phyloP scores from a whole-genome alignment of 1,139 yeast genomes.

The Sugiyamaella japonica region DNA sequence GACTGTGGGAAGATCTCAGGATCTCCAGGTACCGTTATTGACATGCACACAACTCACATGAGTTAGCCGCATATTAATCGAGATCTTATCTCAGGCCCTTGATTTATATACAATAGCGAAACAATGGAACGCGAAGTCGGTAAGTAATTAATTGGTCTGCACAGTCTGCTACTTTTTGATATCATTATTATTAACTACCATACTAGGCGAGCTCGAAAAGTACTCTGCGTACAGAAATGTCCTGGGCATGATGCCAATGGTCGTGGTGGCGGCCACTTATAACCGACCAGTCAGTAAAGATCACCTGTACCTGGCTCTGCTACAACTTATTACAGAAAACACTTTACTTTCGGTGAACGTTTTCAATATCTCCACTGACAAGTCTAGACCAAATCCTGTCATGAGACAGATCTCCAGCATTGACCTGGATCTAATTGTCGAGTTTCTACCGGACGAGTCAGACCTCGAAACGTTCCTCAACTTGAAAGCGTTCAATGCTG shows the following conservation, averaged over 20 bases:
- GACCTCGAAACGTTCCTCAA: constrained; percentile 19
- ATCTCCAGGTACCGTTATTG: no score
- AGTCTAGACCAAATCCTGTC: constrained; percentile 7
- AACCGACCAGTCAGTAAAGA: constrained; percentile 14
- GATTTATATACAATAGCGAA: neutral
- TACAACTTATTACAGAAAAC: constrained; percentile 16
- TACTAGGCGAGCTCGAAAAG: constrained; percentile 23
- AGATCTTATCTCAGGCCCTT: no score
- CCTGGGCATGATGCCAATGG: constrained; percentile 22
- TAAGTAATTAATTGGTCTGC: neutral
- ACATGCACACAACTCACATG: no score
- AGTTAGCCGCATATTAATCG: no score
- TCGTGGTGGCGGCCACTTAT: constrained; percentile 25
- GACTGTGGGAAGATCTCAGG: no score
- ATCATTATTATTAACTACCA: neutral
- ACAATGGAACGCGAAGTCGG: constrained; percentile 14
- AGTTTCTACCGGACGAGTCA: constrained; percentile 18
- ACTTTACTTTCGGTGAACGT: constrained; percentile 22
- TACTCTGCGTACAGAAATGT: constrained; percentile 24
- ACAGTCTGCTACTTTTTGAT: neutral
- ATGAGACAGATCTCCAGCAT: constrained; percentile 14
- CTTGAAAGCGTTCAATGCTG: constrained; percentile 13
- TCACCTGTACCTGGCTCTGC: constrained; percentile 24
- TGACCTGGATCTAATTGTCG: constrained; percentile 22
- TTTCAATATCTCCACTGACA: constrained; percentile 5